Percentiles rank a stretch among this genome's conserved stretches.
phyloP scores from a whole-genome alignment of 495 filamentous ascomycete genomes.

The Neurospora discreta region DNA sequence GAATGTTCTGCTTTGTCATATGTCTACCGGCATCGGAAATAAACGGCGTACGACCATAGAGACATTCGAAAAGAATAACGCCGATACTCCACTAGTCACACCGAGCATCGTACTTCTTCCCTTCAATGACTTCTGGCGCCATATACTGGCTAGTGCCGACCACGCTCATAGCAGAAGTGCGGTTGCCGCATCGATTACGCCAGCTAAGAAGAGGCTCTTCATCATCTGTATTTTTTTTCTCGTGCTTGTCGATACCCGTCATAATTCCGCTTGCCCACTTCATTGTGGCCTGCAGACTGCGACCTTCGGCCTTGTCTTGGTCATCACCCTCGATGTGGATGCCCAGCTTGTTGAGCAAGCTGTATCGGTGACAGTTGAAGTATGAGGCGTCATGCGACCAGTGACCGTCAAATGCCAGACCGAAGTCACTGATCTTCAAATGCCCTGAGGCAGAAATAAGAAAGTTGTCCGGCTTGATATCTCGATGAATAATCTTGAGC shows the following conservation, averaged over 20 bases:
- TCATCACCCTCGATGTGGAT: conserved; percentile 66
- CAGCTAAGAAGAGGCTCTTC: conserved; percentile 57
- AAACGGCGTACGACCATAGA: conserved; percentile 88
- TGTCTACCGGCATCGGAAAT: conserved; percentile 61
- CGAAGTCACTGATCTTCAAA: conserved; percentile 91
- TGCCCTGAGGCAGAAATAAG: conserved; percentile 80
- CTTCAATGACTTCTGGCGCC: conserved; percentile 86
- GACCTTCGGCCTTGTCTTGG: conserved; percentile 51
- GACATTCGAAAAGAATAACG: conserved; percentile 84
- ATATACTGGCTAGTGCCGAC: conserved; percentile 97
- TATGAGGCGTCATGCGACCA: conserved; percentile 86
- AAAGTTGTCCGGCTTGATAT: conserved; percentile 96
- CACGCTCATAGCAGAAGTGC: conserved; percentile 69
- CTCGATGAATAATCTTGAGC: conserved; percentile 82
- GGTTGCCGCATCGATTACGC: conserved; percentile 64
- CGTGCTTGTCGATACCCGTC: conserved; percentile 39
- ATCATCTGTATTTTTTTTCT: conserved; percentile 20
- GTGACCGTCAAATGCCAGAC: conserved; percentile 86
- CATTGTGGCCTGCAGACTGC: conserved; percentile 33
- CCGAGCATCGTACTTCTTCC: conserved; percentile 74
- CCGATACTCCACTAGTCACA: conserved; percentile 98
- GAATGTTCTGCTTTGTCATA: conserved; percentile 69
- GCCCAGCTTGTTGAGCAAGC: conserved; percentile 60
- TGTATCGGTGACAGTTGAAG: conserved; percentile 71
- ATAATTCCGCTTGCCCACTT: conserved; percentile 37